phyloP scores from a whole-genome alignment of 495 filamentous ascomycete species.

The Penicillium lagena region DNA sequence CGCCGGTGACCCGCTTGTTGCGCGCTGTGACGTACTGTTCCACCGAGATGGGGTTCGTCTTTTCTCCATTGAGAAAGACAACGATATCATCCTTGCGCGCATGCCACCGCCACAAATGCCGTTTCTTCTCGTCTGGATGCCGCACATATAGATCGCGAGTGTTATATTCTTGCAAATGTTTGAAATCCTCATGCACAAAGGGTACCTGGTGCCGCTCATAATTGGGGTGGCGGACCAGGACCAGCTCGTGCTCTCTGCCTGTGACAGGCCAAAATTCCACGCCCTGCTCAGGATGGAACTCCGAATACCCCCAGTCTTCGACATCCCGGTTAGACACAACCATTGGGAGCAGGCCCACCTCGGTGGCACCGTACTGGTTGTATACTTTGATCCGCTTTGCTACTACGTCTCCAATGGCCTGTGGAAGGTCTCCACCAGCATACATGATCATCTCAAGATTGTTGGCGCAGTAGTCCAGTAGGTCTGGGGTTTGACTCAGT shows the following conservation, averaged over 20 bases:
- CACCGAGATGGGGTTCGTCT: constrained; percentile 32
- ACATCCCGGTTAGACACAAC: too few relatives aligned
- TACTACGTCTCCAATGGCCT: too few relatives aligned
- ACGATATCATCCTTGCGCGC: constrained; percentile 34
- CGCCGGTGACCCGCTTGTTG: constrained; percentile 17
- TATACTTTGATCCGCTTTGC: too few relatives aligned
- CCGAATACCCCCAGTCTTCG: constrained; percentile 47
- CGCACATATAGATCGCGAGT: constrained; percentile 50
- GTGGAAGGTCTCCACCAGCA: too few relatives aligned
- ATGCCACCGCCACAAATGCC: constrained; percentile 21
- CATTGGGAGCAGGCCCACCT: too few relatives aligned
- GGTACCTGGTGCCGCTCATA: constrained; percentile 35
- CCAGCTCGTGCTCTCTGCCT: constrained; percentile 37
- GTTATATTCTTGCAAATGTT: constrained; percentile 42
- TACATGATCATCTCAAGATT: too few relatives aligned
- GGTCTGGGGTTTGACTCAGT: too few relatives aligned
- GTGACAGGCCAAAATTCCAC: constrained; percentile 30
- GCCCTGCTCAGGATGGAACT: constrained; percentile 40
- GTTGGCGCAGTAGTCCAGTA: too few relatives aligned
- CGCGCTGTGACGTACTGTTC: constrained; percentile 20
- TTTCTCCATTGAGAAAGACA: constrained; percentile 35
- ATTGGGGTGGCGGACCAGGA: constrained; percentile 37
- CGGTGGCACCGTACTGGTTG: too few relatives aligned
- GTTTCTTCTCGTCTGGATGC: constrained; percentile 15
- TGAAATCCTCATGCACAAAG: constrained; percentile 43